Conservation (phyloP, 768 basidiomycete genomes). For the Tulasnella sp. region DNA sequence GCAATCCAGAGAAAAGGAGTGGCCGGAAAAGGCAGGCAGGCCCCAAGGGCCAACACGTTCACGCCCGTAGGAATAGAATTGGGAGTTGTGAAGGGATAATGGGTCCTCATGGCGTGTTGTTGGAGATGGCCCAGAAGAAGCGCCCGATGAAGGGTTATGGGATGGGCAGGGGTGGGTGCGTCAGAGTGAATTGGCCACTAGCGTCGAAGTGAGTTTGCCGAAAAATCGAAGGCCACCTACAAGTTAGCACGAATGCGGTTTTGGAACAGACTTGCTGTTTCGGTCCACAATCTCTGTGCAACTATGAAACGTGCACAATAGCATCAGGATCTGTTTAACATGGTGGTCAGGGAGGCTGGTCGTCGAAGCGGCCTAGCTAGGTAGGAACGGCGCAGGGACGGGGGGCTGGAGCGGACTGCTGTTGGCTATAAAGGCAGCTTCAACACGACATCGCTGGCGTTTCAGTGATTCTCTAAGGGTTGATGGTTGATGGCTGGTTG, state of each 20-base stretch:
- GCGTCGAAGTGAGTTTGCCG: slow-evolving; percentile 34
- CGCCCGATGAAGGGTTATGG: slow-evolving; percentile 28
- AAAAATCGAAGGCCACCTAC: slow-evolving; percentile 13
- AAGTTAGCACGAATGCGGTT: slow-evolving; percentile 1
- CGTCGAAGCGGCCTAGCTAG: slow-evolving; percentile 13
- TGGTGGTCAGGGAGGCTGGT: not conserved
- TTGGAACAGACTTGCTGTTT: slow-evolving; percentile 26
- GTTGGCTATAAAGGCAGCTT: slow-evolving; percentile 29
- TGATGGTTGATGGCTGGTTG: slow-evolving; percentile 11
- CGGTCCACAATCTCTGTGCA: slow-evolving; percentile 28
- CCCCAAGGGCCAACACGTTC: slow-evolving; percentile 10
- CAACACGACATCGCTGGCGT: slow-evolving; percentile 14
- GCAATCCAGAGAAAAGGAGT: slow-evolving; percentile 14
- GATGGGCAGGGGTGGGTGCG: slow-evolving; percentile 29
- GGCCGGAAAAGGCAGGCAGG: slow-evolving; percentile 24
- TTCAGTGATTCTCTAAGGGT: slow-evolving; percentile 9
- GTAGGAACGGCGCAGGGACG: slow-evolving; percentile 18
- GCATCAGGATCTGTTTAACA: not conserved
- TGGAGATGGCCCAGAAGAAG: slow-evolving; percentile 17
- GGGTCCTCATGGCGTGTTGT: slow-evolving; percentile 26
- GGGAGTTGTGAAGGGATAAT: slow-evolving; percentile 18
- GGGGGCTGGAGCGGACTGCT: slow-evolving; percentile 16
- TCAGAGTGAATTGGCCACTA: slow-evolving; percentile 24
- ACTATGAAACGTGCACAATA: slow-evolving; percentile 24
- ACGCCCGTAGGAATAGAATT: slow-evolving; percentile 20